Base-by-base conservation (phyloP, 2,329 filamentous ascomycete species). In the Hymenoscyphus linearis region DNA sequence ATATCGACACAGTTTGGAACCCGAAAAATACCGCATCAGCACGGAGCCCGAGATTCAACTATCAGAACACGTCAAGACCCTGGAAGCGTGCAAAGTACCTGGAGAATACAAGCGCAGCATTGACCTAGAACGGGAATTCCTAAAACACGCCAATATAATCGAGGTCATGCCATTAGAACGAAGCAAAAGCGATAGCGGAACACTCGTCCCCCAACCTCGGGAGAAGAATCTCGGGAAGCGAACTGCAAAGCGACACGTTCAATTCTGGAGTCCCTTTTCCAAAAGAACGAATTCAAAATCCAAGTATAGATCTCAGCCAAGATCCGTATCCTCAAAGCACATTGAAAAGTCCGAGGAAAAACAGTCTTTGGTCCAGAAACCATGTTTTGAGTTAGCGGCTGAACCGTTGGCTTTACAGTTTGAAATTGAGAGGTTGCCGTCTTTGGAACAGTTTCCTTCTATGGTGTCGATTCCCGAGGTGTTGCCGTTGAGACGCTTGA, bases 81-180 rank as follows among this genome's bases (percentile, higher is more conserved):
- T 31, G 6, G 31, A 31, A 31, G 31, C 31, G 31, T 31, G 31
- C 31, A 31, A 31, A 31, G 2, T 31, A 7, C 31, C 31, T 31
- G 18, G 40, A 47, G 40, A 47, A 13, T 16, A 47, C 40, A 47
- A 22, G 18, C 16, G 40, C 9, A 47, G 47, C 16, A 53, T 62
- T 16, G 64, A 66, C 12, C n/a, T 61, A 10, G 64, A 66, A 16
- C 53, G 60, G 25, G 65, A 47, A 6, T 18, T 66, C n/a, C 65
- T 69, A 4, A 65, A 67, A 13, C 63, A 67, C 57, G 53, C 64
- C 25, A 60, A 59, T 13, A 66, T 62, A 55, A 66, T 66, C 13
- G 67, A 69, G 26, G 50, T 27, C 9, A n/a, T 57, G 37, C 47
- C 37, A 2, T 47, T 55, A 26, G 25, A 13, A 10, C n/a, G 40